phyloP scores from a whole-genome alignment of 805 yeast genomes.

The Schwanniomyces pseudopolymorphus region DNA sequence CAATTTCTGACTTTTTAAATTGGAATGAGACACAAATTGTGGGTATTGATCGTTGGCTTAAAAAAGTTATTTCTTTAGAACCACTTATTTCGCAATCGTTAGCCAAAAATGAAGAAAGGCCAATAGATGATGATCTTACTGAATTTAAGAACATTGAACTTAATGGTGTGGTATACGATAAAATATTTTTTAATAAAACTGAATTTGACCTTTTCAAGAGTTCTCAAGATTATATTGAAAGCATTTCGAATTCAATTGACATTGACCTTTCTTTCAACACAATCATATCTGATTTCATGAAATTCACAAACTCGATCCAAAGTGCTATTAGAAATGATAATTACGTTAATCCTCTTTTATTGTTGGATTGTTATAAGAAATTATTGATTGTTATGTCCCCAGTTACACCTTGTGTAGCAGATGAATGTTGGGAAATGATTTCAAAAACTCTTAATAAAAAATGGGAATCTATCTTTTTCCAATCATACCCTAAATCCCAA shows the following conservation, averaged over 20 bases:
- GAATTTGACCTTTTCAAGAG: conserved; percentile 63
- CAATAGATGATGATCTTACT: background rate
- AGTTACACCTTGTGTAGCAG: conserved; percentile 76
- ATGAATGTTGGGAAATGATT: conserved; percentile 72
- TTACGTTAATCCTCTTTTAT: conserved; percentile 36
- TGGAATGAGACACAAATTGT: conserved; percentile 90
- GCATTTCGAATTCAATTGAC: conserved; percentile 61
- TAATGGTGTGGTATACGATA: conserved; percentile 15
- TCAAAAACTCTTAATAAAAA: conserved; percentile 15
- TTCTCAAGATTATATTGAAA: conserved; percentile 44
- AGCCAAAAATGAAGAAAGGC: background rate
- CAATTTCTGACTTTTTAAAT: conserved; percentile 72
- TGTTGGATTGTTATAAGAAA: conserved; percentile 49
- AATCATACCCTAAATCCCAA: conserved; percentile 65
- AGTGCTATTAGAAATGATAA: conserved; percentile 34
- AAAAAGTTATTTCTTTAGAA: conserved; percentile 46
- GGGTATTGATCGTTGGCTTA: conserved; percentile 87
- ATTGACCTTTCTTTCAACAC: conserved; percentile 71
- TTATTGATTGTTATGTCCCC: conserved; percentile 71
- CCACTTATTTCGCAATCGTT: conserved; percentile 10
- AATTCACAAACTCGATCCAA: conserved; percentile 56
- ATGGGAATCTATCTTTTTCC: conserved; percentile 53
- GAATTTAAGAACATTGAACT: conserved; percentile 16
- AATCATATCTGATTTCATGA: conserved; percentile 87
- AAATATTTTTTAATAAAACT: conserved; percentile 28